phyloP scores from a whole-genome alignment of 257 asterid genomes.

The Jaltomata sinuosa region DNA sequence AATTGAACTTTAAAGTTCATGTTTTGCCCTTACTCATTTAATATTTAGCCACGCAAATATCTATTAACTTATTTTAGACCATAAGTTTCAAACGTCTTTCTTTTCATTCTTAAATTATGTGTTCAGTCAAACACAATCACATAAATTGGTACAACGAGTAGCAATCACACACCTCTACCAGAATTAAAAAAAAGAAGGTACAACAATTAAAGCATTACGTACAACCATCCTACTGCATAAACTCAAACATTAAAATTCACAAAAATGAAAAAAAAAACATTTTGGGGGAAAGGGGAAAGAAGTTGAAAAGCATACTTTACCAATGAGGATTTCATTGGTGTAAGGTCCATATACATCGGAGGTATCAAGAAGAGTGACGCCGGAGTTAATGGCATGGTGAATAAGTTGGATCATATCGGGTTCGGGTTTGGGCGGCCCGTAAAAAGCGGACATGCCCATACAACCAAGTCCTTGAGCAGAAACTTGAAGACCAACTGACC shows the following conservation, averaged over 20 bases:
- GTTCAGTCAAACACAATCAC: too few species aligned
- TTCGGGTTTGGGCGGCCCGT: slow-evolving; percentile 38
- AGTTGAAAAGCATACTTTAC: slow-evolving; percentile 12
- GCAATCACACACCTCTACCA: not conserved
- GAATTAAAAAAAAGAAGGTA: not conserved
- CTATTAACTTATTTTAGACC: too few species aligned
- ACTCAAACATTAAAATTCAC: not conserved
- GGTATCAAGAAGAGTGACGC: slow-evolving; percentile 30
- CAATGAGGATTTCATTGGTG: slow-evolving; percentile 34
- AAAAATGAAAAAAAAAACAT: not conserved
- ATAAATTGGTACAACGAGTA: not conserved
- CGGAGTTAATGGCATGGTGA: slow-evolving; percentile 27
- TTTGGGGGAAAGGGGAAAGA: not conserved
- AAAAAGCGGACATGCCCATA: slow-evolving; percentile 34
- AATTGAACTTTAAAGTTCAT: too few species aligned
- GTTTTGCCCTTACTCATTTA: too few species aligned
- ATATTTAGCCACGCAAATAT: too few species aligned
- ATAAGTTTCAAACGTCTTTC: too few species aligned
- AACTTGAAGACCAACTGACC: slow-evolving; percentile 27
- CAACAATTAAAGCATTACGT: not conserved
- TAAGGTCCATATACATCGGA: slow-evolving; percentile 32
- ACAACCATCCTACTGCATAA: not conserved
- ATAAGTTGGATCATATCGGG: slow-evolving; percentile 34
- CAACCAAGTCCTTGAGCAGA: slow-evolving; percentile 37
- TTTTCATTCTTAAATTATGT: too few species aligned